phyloP scores from a whole-genome alignment of 495 filamentous ascomycete species.

The Friedmanniomyces simplex region DNA sequence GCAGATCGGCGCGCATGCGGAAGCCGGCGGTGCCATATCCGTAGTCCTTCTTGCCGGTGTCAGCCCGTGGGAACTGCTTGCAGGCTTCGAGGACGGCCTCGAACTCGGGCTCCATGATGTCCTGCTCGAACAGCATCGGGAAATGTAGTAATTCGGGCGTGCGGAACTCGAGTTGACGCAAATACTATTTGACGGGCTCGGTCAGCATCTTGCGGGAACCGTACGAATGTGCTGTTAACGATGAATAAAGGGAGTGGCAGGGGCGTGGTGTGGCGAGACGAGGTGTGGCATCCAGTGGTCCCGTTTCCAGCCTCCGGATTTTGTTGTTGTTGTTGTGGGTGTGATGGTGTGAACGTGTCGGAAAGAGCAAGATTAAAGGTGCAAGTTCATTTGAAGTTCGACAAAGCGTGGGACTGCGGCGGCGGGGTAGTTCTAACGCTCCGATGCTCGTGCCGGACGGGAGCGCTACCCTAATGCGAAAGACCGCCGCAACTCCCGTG shows the following conservation, averaged over 20 bases:
- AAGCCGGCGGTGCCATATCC: conserved; percentile 93
- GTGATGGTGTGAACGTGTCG: neutral
- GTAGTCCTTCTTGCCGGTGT: conserved; percentile 63
- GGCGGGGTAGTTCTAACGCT: neutral
- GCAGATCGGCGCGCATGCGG: conserved; percentile 59
- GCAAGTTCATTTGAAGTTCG: neutral
- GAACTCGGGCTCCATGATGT: conserved; percentile 2
- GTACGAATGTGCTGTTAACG: neutral
- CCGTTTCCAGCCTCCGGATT: neutral
- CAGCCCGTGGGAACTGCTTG: conserved; percentile 43
- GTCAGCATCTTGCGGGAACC: neutral
- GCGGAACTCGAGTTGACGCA: neutral
- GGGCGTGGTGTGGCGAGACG: neutral
- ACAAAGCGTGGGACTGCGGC: neutral
- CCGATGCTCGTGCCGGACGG: neutral
- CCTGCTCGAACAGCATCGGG: neutral
- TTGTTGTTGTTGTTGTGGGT: neutral
- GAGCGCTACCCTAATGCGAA: neutral
- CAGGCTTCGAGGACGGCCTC: conserved; percentile 39
- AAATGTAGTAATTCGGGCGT: neutral
- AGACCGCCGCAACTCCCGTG: neutral
- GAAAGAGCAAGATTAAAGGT: neutral
- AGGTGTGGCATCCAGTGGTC: neutral
- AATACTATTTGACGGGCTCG: neutral
- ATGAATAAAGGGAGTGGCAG: neutral